Evolutionary conservation across 441 rosid genomes (phyloP).

Genomic region (Rhodomyrtus psidioides): DNA sequence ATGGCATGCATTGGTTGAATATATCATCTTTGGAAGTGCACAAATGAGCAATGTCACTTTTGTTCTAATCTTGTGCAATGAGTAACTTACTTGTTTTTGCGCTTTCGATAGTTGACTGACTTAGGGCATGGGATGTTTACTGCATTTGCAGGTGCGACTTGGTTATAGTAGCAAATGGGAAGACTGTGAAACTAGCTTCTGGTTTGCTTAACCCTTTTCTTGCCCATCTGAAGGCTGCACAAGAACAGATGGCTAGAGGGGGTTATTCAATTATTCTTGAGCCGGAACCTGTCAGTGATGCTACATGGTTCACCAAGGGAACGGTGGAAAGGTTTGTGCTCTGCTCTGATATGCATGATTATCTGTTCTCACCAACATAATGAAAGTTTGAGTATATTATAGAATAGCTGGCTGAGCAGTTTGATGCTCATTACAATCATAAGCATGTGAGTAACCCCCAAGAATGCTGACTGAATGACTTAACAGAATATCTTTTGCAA

Average conservation of each 20-base stretch:
- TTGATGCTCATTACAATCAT: background rate
- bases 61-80: background rate
- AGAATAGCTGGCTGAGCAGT: background rate
- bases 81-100: background rate
- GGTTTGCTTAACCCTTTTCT: constrained; percentile 90
- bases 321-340: constrained; percentile 63
- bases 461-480: background rate
- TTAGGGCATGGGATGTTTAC: background rate
- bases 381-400: background rate
- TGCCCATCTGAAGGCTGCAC: constrained; percentile 81
- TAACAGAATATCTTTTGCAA: background rate
- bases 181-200: constrained; percentile 79
- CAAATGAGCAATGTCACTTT: background rate
- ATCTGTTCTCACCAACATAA: background rate
- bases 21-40: background rate
- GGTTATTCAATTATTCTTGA: constrained; percentile 89
- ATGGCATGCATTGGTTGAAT: background rate
- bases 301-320: constrained; percentile 83
- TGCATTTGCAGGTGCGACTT: constrained; percentile 66
- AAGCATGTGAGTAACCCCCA: background rate
- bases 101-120: background rate
- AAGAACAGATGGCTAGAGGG: constrained; percentile 78
- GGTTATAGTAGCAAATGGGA: constrained; percentile 75
- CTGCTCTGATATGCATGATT: background rate
- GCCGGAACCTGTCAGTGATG: constrained; percentile 41